Evolutionary conservation across 495 filamentous ascomycete species (phyloP), one percentile per base, ranked within the genome.

Genomic region (Achaetomiella virescens): DNA sequence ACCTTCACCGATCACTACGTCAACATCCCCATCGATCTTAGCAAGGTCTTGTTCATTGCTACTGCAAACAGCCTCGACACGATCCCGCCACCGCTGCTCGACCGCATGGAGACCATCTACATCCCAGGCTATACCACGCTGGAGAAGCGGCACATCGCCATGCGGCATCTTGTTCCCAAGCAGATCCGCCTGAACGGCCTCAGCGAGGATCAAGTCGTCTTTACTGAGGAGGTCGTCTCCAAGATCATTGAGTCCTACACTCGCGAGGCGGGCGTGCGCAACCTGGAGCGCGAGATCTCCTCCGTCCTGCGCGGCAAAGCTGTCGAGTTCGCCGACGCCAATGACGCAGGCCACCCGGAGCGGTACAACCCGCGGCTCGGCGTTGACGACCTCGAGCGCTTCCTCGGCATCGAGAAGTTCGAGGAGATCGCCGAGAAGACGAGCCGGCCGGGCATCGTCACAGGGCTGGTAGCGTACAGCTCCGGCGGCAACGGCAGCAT

Each of bases 21-120:
- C 70, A 91, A 88, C 64, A 91, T 97, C 45, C 95, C 95, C 3
- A 88, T 97, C 55, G 95, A 99, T 69, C 75, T 99, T 35, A 95
- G 89, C 73, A 96, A 95, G 72, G 88, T 99, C 17, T 81, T 97
- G 8, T 99, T 99, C 73, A 96, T 99, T 59, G 93, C 93, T n/a
- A 99, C 93, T 10, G 93, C 93, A 17, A 99, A 99, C 72, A 90
- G 84, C 1, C 82, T 97, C 31, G 91, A 97, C 63, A 97, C 93
- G 5, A 99, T 99, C 55, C 91, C 95, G 7, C 79, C 91, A 12
- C 90, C 93, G 15, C 75, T 99, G n/a, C 81, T 97, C 0, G 93
- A 99, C 72, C 84, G 93, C 29, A 97, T 97, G 93, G 93, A 99
- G 75, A 93, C 85, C 1, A 91, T 97, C 49, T 78, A 83, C 52